Evolutionary conservation across 257 asterid species (phyloP).

Genomic region (Solanum bulbocastanum): DNA sequence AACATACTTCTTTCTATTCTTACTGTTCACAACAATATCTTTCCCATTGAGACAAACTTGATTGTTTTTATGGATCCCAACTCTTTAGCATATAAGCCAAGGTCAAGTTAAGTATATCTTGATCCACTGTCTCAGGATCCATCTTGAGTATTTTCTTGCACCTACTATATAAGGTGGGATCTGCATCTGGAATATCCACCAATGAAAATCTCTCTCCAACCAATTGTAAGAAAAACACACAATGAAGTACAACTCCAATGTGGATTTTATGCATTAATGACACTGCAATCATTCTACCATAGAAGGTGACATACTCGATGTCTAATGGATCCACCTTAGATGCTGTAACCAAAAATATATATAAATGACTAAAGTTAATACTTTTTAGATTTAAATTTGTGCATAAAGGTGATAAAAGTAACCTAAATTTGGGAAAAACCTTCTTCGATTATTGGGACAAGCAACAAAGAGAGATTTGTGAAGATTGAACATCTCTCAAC

Average conservation of each 20-base stretch:
- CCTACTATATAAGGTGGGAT: not conserved
- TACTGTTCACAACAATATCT: constrained; percentile 48
- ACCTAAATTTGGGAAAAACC: not conserved
- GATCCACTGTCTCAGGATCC: constrained; percentile 67
- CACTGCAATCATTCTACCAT: constrained; percentile 66
- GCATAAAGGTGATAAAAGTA: not conserved
- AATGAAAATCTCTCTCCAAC: not conserved
- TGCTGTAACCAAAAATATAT: not conserved
- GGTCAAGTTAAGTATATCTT: constrained; percentile 40
- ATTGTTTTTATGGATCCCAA: constrained; percentile 47
- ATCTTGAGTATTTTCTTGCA: not conserved
- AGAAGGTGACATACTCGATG: constrained; percentile 62
- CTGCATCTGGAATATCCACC: not conserved
- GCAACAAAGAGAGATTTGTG: not conserved
- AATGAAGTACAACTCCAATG: not conserved
- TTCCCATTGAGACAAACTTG: constrained; percentile 54
- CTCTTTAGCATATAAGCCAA: not conserved
- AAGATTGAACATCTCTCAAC: not conserved
- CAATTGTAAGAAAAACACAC: not conserved
- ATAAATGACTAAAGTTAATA: too few relatives aligned
- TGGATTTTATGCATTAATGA: not conserved
- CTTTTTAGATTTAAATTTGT: too few relatives aligned
- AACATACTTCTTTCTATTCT: constrained; percentile 57
- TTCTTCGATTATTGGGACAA: not conserved
- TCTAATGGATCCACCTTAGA: constrained; percentile 48